Percentiles rank a stretch among this genome's conserved stretches.
Conservation (phyloP, 805 yeast species). For the Isabelozyma pseudorhagii region DNA sequence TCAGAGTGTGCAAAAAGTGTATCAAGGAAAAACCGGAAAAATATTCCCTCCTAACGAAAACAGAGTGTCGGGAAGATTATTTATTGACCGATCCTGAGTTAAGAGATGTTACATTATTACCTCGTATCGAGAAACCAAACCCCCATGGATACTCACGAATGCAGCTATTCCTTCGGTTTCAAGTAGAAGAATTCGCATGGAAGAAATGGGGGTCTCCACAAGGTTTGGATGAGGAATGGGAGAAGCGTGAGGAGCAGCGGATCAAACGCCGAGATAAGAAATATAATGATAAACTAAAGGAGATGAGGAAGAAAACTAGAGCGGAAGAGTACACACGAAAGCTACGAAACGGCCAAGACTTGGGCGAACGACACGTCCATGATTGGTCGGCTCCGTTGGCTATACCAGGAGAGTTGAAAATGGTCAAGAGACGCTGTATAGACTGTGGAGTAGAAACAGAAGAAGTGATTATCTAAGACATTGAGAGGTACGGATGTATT, state of each 20-base stretch:
- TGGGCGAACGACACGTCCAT: slow-evolving; percentile 66
- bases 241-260: slow-evolving; percentile 70
- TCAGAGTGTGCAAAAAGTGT: slow-evolving; percentile 78
- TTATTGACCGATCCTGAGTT: slow-evolving; percentile 91
- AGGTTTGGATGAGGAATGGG: slow-evolving; percentile 90
- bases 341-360: slow-evolving; percentile 52
- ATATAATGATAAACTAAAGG: slow-evolving; percentile 72
- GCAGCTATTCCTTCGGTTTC: slow-evolving; percentile 88
- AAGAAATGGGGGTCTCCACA: slow-evolving; percentile 94
- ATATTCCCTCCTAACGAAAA: slow-evolving; percentile 86
- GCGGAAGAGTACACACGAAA: slow-evolving; percentile 85
- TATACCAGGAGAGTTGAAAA: slow-evolving; percentile 36
- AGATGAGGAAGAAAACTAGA: slow-evolving; percentile 87
- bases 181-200: slow-evolving; percentile 90
- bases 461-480: slow-evolving; percentile 49
- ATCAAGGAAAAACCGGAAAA: slow-evolving; percentile 75
- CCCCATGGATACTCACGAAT: slow-evolving; percentile 92
- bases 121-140: slow-evolving; percentile 83
- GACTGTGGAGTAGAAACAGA: slow-evolving; percentile 85
- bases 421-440: slow-evolving; percentile 59
- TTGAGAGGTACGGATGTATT: not conserved
- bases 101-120: slow-evolving; percentile 62
- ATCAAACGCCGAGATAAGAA: slow-evolving; percentile 72
- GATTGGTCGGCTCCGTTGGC: slow-evolving; percentile 62
- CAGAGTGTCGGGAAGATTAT: slow-evolving; percentile 93